Percentiles rank a stretch among this genome's conserved stretches.
These are phyloP conservation scores for Tritrichomonas musculus DNA, from an alignment of 208 protist species.

Conservation along the genomic window DNA sequence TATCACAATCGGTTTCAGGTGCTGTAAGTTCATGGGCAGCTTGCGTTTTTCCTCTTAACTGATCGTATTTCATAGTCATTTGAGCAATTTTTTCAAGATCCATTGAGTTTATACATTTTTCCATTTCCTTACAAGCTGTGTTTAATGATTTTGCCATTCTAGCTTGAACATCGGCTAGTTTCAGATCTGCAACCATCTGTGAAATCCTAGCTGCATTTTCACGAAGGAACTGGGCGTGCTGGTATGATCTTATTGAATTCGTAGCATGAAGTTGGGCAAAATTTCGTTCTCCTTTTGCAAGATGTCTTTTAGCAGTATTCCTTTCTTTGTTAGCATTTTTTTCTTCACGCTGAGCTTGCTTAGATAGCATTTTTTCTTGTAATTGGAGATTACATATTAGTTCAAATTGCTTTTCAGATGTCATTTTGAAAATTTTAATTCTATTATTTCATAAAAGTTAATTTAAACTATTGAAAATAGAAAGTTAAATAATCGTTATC, in stretches of 20 bases:
- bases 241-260: not conserved
- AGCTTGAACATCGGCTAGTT: not conserved
- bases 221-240: not conserved
- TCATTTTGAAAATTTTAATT: not conserved
- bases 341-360: not conserved
- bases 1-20: not conserved
- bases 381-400: not conserved
- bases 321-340: not conserved
- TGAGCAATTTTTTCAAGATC: not conserved
- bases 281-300: not conserved
- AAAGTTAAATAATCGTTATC: too few relatives aligned
- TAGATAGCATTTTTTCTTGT: slow-evolving; percentile 4
- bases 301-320: not conserved
- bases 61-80: slow-evolving; percentile 4
- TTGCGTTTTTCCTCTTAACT: not conserved
- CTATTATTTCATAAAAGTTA: too few relatives aligned
- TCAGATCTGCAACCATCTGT: not conserved
- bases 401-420: not conserved
- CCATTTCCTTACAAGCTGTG: not conserved
- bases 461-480: too few relatives aligned
- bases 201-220: not conserved
- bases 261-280: not conserved
- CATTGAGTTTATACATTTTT: not conserved
- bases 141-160: not conserved
- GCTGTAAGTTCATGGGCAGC: not conserved